phyloP scores from a whole-genome alignment of 2,329 filamentous ascomycete genomes.

The Colletotrichum endophyticum region DNA sequence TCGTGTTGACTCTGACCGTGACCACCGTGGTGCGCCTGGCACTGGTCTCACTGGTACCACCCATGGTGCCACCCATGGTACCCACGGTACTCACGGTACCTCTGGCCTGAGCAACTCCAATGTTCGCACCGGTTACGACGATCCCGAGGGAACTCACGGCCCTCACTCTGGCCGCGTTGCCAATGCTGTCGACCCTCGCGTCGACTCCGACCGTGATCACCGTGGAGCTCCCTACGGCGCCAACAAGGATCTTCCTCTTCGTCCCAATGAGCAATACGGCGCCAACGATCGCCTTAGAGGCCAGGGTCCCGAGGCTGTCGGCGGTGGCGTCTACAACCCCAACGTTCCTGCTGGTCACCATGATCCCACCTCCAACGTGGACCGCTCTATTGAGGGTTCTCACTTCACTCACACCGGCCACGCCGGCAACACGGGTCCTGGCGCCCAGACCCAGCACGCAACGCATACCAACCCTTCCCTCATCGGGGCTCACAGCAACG shows the following conservation, averaged over 20 bases:
- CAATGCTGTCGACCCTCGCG: conserved; percentile 6
- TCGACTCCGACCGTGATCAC: conserved; percentile 21
- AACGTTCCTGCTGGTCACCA: neutral
- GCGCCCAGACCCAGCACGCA: neutral
- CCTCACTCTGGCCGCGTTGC: neutral
- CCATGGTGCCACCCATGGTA: conserved; percentile 17
- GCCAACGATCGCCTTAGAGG: neutral
- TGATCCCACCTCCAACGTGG: conserved; percentile 6
- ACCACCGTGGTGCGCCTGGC: conserved; percentile 4
- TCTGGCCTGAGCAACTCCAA: neutral
- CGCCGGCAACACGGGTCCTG: neutral
- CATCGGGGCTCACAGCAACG: neutral
- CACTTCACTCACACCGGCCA: conserved; percentile 14
- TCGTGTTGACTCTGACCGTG: conserved; percentile 11
- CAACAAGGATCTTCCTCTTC: conserved; percentile 15
- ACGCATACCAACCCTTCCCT: conserved; percentile 5
- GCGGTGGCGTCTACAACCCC: conserved; percentile 14
- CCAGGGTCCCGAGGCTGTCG: neutral
- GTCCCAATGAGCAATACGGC: conserved; percentile 3
- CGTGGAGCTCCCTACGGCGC: conserved; percentile 8
- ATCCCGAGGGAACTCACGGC: neutral
- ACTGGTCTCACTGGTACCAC: conserved; percentile 7
- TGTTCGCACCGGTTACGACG: neutral
- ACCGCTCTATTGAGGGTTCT: conserved; percentile 8
- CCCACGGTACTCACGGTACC: neutral